A percentile compares a stretch with the other conserved stretches of the same genome.
Conservation (phyloP, 805 yeast genomes). For the Kuraishia cidri region DNA sequence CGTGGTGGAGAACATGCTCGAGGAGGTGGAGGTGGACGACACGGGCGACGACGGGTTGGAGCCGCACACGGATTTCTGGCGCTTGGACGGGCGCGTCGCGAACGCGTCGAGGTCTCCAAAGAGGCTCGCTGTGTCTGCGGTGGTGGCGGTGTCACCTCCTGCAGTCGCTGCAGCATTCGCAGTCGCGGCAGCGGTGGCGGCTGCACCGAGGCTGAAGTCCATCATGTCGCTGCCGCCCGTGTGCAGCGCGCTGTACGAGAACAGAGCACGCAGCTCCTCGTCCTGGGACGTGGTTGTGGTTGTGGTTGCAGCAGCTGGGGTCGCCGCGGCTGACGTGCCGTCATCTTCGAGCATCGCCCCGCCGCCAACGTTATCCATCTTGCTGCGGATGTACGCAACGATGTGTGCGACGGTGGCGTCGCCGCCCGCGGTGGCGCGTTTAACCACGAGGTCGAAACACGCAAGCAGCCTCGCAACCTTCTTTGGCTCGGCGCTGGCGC, state of each 20-base stretch:
- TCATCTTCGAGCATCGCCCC: background rate
- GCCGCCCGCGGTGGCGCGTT: background rate
- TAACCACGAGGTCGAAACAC: background rate
- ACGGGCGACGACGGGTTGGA: slow-evolving; percentile 1
- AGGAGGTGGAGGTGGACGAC: slow-evolving; percentile 2
- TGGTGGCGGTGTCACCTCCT: background rate
- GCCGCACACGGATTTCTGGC: slow-evolving; percentile 1
- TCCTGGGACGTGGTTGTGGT: background rate
- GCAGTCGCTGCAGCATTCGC: background rate
- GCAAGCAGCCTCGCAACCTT: background rate
- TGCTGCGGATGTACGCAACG: background rate
- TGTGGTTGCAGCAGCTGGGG: background rate
- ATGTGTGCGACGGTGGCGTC: background rate
- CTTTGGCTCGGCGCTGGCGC: too few relatives aligned
- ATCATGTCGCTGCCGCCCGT: background rate
- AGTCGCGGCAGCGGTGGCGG: background rate
- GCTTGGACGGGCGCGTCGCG: too few relatives aligned
- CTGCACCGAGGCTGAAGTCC: background rate
- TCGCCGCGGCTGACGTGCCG: too few relatives aligned
- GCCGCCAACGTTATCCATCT: too few relatives aligned
- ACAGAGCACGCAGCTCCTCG: slow-evolving; percentile 3
- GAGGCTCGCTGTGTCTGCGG: too few relatives aligned
- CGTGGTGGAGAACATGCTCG: background rate
- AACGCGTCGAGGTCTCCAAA: too few relatives aligned
- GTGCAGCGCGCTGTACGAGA: slow-evolving; percentile 1